Conservation (phyloP, 805 yeast species). For the Nakazawaea sp. region DNA sequence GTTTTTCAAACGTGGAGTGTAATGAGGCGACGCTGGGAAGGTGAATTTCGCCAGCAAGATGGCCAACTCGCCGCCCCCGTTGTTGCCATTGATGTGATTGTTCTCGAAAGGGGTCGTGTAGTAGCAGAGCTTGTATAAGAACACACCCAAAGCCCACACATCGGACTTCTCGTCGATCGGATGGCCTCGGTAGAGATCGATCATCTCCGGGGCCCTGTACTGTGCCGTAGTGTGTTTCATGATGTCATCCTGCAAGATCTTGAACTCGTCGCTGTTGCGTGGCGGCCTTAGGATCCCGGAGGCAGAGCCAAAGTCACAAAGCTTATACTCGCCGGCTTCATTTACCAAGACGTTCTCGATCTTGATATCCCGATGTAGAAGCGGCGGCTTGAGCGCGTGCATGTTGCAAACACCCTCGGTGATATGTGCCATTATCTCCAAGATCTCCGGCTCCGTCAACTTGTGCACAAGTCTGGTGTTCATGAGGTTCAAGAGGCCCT, state of each 20-base stretch:
- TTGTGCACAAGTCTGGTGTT: constrained; percentile 61
- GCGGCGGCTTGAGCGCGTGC: constrained; percentile 66
- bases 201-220: constrained; percentile 81
- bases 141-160: constrained; percentile 81
- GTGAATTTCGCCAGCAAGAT: constrained; percentile 51
- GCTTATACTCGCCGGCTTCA: constrained; percentile 49
- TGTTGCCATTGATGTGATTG: constrained; percentile 24
- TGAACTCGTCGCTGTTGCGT: constrained; percentile 50
- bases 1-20: constrained; percentile 56
- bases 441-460: constrained; percentile 60
- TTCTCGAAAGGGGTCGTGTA: constrained; percentile 79
- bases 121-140: constrained; percentile 70
- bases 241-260: constrained; percentile 57
- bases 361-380: constrained; percentile 75
- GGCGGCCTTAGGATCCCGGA: constrained; percentile 62
- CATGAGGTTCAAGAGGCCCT: constrained; percentile 77
- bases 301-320: constrained; percentile 82
- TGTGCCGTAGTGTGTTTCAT: constrained; percentile 81
- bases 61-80: constrained; percentile 39
- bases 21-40: constrained; percentile 49
- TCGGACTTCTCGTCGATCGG: constrained; percentile 81
- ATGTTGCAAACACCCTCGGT: constrained; percentile 72
- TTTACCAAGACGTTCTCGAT: constrained; percentile 74
- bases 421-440: constrained; percentile 62
- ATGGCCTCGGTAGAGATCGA: constrained; percentile 58